Base-by-base conservation (phyloP, 306 rosid genomes). In the Prunus fruticosa region DNA sequence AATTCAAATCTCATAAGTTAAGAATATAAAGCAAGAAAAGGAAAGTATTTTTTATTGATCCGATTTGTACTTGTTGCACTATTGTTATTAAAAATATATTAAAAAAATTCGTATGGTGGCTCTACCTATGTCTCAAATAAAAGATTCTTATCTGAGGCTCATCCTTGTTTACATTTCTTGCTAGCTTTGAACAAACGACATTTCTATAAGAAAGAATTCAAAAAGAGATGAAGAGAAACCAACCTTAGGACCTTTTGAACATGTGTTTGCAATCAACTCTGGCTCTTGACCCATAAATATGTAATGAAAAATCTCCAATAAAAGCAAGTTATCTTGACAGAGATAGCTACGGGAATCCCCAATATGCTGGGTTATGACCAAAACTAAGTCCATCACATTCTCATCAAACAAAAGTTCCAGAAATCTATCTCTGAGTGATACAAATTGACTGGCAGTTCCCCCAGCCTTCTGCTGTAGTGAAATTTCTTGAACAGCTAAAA, bases 401-500 rank as follows among this genome's bases (percentile, higher is more conserved):
- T 95, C 98, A 12, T 61, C 87, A 69, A 92, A 95, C 77, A 95
- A 74, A 77, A 89, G 90, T 64, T 95, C 98, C 64, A 92, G 81
- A 88, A 89, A 95, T 75, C 79, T 76, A 70, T 95, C 96, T 84
- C 98, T 89, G 61, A 88, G 32, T 2, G 93, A 82, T 61, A 92
- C 49, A 76, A 84, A 90, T 70, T 95, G 95, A 83, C 64, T 76
- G 18, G 93, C 92, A 56, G 79, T 84, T 49, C 93, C 97, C 49
- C 83, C 92, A 38, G 92, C 83, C 87, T 81, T 92, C 85, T 88
- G 97, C 71, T 85, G 95, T 78, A 75, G 65, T 14, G 97, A 89
- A 76, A 95, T 89, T 79, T 95, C 97, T 84, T 95, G 96, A 77
- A 95, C 74, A 46, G 98, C 92, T 70, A 95, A 87, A 61, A 90